Conservation (phyloP, 2,329 filamentous ascomycete species). For the Fonsecaea nubica region DNA sequence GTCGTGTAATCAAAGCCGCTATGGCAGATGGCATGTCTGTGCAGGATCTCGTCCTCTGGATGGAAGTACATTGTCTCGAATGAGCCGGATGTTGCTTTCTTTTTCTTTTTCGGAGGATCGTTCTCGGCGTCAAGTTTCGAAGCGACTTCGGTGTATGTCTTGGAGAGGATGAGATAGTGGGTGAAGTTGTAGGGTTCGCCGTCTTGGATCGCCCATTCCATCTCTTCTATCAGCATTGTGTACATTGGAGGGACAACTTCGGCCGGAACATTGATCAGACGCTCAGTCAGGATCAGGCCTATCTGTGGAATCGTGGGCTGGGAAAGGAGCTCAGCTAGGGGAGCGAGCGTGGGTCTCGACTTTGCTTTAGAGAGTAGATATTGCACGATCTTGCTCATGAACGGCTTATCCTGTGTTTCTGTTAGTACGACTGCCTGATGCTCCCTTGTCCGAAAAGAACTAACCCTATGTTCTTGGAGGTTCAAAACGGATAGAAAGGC, state of each 20-base stretch:
- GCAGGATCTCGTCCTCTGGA: constrained; percentile 88
- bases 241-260: constrained; percentile 94
- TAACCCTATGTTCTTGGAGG: constrained; percentile 72
- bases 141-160: constrained; percentile 87
- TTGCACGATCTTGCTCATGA: constrained; percentile 71
- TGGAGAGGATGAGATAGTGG: constrained; percentile 89
- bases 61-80: constrained; percentile 86
- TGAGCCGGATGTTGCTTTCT: constrained; percentile 59
- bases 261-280: constrained; percentile 94
- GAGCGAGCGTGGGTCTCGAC: constrained; percentile 62
- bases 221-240: constrained; percentile 89
- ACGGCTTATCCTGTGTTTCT: constrained; percentile 66
- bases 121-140: constrained; percentile 77
- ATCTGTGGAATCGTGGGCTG: constrained; percentile 65
- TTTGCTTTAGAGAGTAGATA: constrained; percentile 70
- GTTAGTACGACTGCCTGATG: constrained; percentile 12
- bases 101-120: constrained; percentile 69
- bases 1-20: constrained; percentile 80
- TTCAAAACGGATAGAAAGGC: constrained; percentile 91
- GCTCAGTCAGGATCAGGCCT: constrained; percentile 87
- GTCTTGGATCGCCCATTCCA: constrained; percentile 84
- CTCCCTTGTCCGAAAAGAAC: constrained; percentile 2
- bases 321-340: constrained; percentile 65
- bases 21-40: constrained; percentile 73
- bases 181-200: constrained; percentile 91